Percentiles rank a stretch among this genome's conserved stretches.
phyloP scores from a whole-genome alignment of 768 basidiomycete genomes.

The Tylopilus balloui region DNA sequence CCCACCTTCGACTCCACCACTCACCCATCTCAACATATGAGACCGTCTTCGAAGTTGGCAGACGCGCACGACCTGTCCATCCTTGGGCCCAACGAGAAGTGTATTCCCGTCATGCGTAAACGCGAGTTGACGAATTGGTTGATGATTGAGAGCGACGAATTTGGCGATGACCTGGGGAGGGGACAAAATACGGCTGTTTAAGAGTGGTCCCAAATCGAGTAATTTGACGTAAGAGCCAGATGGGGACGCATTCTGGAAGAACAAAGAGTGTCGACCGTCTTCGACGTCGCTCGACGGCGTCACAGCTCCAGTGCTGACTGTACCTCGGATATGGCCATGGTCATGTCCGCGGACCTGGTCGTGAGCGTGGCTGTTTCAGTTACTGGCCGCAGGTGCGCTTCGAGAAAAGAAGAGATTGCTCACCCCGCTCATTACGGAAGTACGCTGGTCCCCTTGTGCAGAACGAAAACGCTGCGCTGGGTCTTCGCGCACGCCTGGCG shows the following conservation, averaged over 20 bases:
- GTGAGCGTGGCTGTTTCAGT: slow-evolving; percentile 9
- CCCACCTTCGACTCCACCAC: background rate
- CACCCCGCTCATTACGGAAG: slow-evolving; percentile 27
- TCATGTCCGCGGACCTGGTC: slow-evolving; percentile 7
- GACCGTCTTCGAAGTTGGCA: slow-evolving; percentile 39
- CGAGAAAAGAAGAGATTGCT: slow-evolving; percentile 51
- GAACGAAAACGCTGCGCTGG: slow-evolving; percentile 16
- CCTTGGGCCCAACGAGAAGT: slow-evolving; percentile 46
- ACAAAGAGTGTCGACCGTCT: slow-evolving; percentile 7
- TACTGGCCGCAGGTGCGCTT: slow-evolving; percentile 34
- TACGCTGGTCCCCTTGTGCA: slow-evolving; percentile 20
- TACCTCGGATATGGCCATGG: slow-evolving; percentile 12
- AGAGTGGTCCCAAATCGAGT: slow-evolving; percentile 47
- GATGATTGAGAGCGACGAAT: slow-evolving; percentile 45
- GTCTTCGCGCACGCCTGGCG: slow-evolving; percentile 4
- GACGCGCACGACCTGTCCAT: slow-evolving; percentile 51
- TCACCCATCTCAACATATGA: slow-evolving; percentile 15
- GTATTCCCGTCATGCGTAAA: slow-evolving; percentile 54
- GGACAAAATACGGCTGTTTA: slow-evolving; percentile 16
- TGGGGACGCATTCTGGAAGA: slow-evolving; percentile 10
- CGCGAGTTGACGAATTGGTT: slow-evolving; percentile 41
- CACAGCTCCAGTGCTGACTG: slow-evolving; percentile 4
- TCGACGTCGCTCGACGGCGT: slow-evolving; percentile 14
- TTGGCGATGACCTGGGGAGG: slow-evolving; percentile 38
- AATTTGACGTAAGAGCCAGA: slow-evolving; percentile 49